Base-by-base conservation (phyloP, 441 rosid species). In the Sinapis alba region DNA sequence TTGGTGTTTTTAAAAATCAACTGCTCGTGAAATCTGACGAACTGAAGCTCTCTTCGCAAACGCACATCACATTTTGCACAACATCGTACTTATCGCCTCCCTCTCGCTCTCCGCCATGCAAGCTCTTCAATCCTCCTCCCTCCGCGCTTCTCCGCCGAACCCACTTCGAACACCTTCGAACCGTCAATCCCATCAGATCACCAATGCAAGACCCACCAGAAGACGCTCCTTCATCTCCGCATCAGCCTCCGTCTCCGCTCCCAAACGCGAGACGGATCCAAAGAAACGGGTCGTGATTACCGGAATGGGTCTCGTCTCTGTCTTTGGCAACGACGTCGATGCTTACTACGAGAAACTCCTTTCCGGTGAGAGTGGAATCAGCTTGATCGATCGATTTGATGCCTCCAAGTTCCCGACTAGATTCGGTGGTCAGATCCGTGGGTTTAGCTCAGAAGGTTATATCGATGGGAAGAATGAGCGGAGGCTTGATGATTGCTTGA, bases 351-450 rank as follows among this genome's bases (percentile, higher is more conserved):
- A 88, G 34, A 91, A 84, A 74, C 81, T 95, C 84, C 84, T 95
- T 16, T 79, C 92, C 28, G 99, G 99, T 12, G 92, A 90, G 81
- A 95, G 99, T 74, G 99, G 98, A 69, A 92, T 95, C 81, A 85
- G 91, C 26, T 81, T 76, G 18, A 95, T 95, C 65, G 99, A 95
- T 77, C 84, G 99, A 18, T 94, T 95, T 67, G 99, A 95, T 74
- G 99, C 98, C 2, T 93, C 96, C 18, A 93, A 92, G 86, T 93
- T 95, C 71, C 98, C 99, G 0, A 93, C 98, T 62, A 80, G 98
- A 73, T 95, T 95, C 81, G 99, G 85, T 6, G 99, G 98, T 18
- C 99, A 95, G 98, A 95, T 95, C 87, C 94, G 90, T 57, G 98
- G 97, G 56, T 95, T 95, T 82, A 75, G 36, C 68, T 76, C 96